Conservation (phyloP, 1,284 basidiomycete genomes). For the Gomphus bonarii region DNA sequence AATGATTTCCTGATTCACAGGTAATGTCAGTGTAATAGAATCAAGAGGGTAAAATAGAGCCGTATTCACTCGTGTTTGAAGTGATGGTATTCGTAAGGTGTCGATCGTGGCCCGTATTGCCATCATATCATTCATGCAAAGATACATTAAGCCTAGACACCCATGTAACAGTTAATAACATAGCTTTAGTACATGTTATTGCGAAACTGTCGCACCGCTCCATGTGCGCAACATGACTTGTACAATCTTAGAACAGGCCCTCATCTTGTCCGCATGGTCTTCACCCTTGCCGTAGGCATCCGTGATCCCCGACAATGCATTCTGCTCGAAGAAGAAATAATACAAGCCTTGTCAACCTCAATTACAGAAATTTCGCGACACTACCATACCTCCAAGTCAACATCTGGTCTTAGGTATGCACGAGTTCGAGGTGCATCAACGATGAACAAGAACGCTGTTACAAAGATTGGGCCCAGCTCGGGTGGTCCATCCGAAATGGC, state of each 20-base stretch:
- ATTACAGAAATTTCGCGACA: background rate
- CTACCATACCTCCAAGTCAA: constrained; percentile 75
- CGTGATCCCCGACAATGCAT: constrained; percentile 78
- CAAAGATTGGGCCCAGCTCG: constrained; percentile 80
- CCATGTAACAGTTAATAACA: constrained; percentile 8
- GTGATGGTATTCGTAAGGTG: constrained; percentile 79
- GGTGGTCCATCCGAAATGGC: constrained; percentile 80
- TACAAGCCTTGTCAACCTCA: constrained; percentile 13
- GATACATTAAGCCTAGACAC: constrained; percentile 74
- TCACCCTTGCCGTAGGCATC: constrained; percentile 82
- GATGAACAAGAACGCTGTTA: constrained; percentile 75
- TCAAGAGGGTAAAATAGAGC: constrained; percentile 5
- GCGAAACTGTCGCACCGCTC: constrained; percentile 60
- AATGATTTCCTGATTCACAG: constrained; percentile 62
- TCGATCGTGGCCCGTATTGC: constrained; percentile 82
- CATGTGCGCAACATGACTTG: constrained; percentile 83
- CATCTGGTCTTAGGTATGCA: constrained; percentile 69
- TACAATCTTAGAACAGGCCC: constrained; percentile 69
- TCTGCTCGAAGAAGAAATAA: constrained; percentile 31
- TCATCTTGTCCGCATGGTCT: constrained; percentile 70
- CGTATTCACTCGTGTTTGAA: constrained; percentile 66
- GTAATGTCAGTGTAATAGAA: background rate
- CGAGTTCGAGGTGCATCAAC: constrained; percentile 82
- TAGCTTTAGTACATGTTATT: background rate
- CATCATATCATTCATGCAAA: constrained; percentile 82